These are phyloP conservation scores for Metarhizium brunneum DNA, from an alignment of 2,329 filamentous ascomycete genomes.

Conservation along the genomic window DNA sequence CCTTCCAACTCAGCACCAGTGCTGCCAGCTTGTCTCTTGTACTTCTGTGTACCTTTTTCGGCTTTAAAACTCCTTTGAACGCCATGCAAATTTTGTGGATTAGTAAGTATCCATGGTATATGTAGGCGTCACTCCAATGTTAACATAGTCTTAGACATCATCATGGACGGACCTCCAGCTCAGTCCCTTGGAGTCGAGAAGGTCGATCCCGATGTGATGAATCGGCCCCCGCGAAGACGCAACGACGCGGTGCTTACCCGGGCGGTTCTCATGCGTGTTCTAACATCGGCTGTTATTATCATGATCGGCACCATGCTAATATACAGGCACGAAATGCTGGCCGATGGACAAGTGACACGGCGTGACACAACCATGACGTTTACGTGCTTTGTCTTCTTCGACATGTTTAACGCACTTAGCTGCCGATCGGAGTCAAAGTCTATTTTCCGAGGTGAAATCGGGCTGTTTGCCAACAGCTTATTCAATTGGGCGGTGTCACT, in stretches of 20 bases:
- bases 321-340: slow-evolving; percentile 84
- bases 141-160: slow-evolving; percentile 60
- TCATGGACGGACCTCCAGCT: slow-evolving; percentile 97
- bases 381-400: slow-evolving; percentile 96
- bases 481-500: slow-evolving; percentile 94
- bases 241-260: slow-evolving; percentile 86
- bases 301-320: slow-evolving; percentile 87
- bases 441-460: slow-evolving; percentile 75
- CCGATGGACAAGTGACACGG: slow-evolving; percentile 72
- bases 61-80: slow-evolving; percentile 91
- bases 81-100: slow-evolving; percentile 99
- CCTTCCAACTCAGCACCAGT: slow-evolving; percentile 95
- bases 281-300: slow-evolving; percentile 81
- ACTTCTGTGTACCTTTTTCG: slow-evolving; percentile 82
- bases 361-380: slow-evolving; percentile 99
- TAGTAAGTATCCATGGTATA: slow-evolving; percentile 52
- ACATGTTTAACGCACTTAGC: slow-evolving; percentile 97
- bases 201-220: slow-evolving; percentile 92
- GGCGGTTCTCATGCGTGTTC: slow-evolving; percentile 70
- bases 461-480: slow-evolving; percentile 76
- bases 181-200: slow-evolving; percentile 94
- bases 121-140: neutral
- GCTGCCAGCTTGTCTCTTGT: slow-evolving; percentile 88
- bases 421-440: slow-evolving; percentile 90
- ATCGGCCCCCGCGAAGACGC: slow-evolving; percentile 71